phyloP scores from a whole-genome alignment of 1,139 yeast genomes.

The Pichia terricola region DNA sequence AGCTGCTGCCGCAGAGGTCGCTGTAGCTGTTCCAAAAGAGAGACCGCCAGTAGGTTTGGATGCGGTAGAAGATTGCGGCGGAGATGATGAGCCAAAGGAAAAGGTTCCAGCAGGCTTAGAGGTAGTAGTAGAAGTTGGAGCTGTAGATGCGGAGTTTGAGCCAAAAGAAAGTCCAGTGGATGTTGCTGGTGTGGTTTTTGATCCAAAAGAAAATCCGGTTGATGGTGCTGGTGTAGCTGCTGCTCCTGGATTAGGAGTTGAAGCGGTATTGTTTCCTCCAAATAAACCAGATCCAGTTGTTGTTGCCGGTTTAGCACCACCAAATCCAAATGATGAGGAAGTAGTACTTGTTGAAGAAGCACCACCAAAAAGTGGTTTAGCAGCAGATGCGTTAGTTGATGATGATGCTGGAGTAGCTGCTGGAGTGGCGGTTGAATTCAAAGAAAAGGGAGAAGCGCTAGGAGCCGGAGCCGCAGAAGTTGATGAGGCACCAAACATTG shows the following conservation, averaged over 20 bases:
- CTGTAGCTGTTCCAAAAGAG: background rate
- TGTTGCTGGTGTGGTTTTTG: slow-evolving; percentile 5
- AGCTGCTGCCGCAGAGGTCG: slow-evolving; percentile 14
- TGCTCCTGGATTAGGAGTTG: background rate
- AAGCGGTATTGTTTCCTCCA: background rate
- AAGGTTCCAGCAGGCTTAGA: slow-evolving; percentile 1
- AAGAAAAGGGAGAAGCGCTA: background rate
- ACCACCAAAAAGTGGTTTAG: background rate
- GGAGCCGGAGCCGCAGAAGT: background rate
- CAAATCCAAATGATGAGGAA: background rate
- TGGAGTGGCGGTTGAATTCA: background rate
- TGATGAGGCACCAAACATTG: slow-evolving; percentile 1
- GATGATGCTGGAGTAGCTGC: background rate
- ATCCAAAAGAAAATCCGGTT: slow-evolving; percentile 14
- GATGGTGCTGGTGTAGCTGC: slow-evolving; percentile 3
- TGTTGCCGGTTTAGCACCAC: background rate
- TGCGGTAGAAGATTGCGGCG: background rate
- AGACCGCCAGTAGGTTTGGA: background rate
- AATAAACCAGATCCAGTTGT: background rate
- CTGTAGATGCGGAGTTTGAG: background rate
- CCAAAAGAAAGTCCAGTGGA: slow-evolving; percentile 20
- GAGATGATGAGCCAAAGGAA: slow-evolving; percentile 10
- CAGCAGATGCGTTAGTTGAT: background rate
- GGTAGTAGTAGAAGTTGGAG: background rate
- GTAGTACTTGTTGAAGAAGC: background rate